These are phyloP conservation scores for Tulasnella sp. DNA, from an alignment of 768 basidiomycete genomes.

Conservation along the genomic window DNA sequence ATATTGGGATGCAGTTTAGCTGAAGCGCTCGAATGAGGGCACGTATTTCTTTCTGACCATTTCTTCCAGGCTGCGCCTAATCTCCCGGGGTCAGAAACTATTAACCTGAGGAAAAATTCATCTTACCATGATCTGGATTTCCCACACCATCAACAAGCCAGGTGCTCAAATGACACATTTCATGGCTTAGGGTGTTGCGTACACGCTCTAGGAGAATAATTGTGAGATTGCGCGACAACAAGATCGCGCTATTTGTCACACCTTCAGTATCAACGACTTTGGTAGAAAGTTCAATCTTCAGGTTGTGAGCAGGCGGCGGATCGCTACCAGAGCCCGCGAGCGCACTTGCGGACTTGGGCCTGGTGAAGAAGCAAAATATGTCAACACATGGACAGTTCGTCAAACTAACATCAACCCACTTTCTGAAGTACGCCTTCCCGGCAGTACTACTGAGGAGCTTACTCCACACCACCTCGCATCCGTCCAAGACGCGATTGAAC, in stretches of 20 bases:
- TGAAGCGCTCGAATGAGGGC: no score
- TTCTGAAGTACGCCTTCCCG: slow-evolving; percentile 13
- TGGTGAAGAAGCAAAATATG: background rate
- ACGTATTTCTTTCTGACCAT: no score
- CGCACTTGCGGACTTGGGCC: background rate
- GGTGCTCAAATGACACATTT: slow-evolving; percentile 34
- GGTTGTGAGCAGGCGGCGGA: background rate
- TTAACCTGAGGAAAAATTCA: no score
- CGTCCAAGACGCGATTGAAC: slow-evolving; percentile 10
- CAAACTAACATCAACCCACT: background rate
- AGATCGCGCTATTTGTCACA: slow-evolving; percentile 9
- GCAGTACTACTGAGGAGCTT: slow-evolving; percentile 15
- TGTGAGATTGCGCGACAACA: background rate
- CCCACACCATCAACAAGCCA: slow-evolving; percentile 30
- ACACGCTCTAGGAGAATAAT: slow-evolving; percentile 25
- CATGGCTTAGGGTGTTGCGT: slow-evolving; percentile 32
- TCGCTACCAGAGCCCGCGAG: background rate
- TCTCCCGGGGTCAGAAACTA: no score
- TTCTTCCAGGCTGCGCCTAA: no score
- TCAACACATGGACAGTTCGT: background rate
- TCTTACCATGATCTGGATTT: slow-evolving; percentile 31
- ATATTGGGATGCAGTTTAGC: no score
- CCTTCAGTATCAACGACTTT: slow-evolving; percentile 32
- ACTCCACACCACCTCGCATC: slow-evolving; percentile 16
- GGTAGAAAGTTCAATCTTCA: slow-evolving; percentile 28